Evolutionary conservation across 78 protist genomes (phyloP).

Genomic region (Neovahlkampfia damariscottae): DNA sequence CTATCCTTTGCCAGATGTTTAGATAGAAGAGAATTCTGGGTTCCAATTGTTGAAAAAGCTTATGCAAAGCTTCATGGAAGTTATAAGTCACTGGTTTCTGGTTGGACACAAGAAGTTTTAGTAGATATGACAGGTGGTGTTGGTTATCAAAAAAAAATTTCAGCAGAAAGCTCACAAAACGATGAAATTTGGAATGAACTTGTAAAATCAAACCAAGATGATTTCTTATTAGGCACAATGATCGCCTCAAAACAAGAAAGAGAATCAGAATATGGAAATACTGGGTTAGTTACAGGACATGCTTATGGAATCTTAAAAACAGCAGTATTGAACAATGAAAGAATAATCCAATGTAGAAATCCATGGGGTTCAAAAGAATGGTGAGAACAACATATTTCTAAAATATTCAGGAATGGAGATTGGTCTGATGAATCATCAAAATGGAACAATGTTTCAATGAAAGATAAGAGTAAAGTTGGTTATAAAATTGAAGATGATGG

Average conservation of each 20-base stretch:
- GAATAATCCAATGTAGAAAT: conserved; percentile 26
- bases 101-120: background rate
- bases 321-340: background rate
- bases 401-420: too few species aligned
- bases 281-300: conserved; percentile 32
- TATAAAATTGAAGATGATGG: too few species aligned
- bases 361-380: conserved; percentile 56
- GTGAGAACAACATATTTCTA: too few species aligned
- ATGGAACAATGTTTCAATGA: conserved; percentile 43
- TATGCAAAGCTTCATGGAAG: conserved; percentile 37
- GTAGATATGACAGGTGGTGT: conserved; percentile 15
- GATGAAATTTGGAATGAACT: conserved; percentile 15
- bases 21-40: conserved; percentile 24
- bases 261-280: background rate
- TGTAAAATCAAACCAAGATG: background rate
- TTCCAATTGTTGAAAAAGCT: conserved; percentile 43
- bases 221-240: background rate
- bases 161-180: background rate
- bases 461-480: background rate
- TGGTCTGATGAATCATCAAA: conserved; percentile 21
- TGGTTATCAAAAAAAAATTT: background rate
- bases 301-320: conserved; percentile 20
- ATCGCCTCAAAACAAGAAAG: background rate
- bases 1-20: conserved; percentile 2
- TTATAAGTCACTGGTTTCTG: conserved; percentile 21